Evolutionary conservation across 768 basidiomycete genomes (phyloP), one percentile per base, ranked within the genome.

Genomic region (Amanita pallidorosea): DNA sequence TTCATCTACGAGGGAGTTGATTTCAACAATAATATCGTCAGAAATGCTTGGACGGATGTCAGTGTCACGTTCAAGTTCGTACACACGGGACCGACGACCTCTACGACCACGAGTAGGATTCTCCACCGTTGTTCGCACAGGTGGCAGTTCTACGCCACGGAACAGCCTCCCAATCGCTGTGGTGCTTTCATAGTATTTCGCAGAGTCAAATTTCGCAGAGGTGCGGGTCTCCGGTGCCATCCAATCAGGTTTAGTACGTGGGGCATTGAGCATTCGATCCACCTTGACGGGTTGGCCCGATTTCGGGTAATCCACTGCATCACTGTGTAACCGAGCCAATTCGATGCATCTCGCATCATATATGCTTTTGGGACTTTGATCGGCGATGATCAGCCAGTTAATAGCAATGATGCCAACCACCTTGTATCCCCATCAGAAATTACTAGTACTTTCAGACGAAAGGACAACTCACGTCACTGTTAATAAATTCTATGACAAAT

Each of bases 401-500:
- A 66, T 76, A 0, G 80, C 76, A 31, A 84, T 73, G 20, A 83
- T 70, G 7, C 83, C 83, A 12, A 87, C 65, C 22, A 77, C 71
- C 77, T 79, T 52, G 17, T 4, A n/a, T 13, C 12, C 49, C 13
- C n/a, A 7, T 49, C 13, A 49, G 49, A 20, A 41, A 18, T 29
- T 27, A 41, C 23, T 23, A 15, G 31, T 20, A 38, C 17, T 15
- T 31, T 8, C 13, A 45, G 40, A 29, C 9, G 23, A 17, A 35
- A 37, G 15, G 42, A 45, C 34, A 25, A 66, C 75, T 53, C 55
- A 80, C 79, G 55, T 87, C 81, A 38, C 74, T 80, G 58, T 69
- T 77, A 52, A 86, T 81, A 53, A 79, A 86, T 51, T 86, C 80
- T 47, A 79, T 72, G 1, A 88, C 73, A 57, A 86, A 88, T 45